Evolutionary conservation across 148 eudicot genomes (phyloP).

Genomic region (Tetragonia tetragonoides): DNA sequence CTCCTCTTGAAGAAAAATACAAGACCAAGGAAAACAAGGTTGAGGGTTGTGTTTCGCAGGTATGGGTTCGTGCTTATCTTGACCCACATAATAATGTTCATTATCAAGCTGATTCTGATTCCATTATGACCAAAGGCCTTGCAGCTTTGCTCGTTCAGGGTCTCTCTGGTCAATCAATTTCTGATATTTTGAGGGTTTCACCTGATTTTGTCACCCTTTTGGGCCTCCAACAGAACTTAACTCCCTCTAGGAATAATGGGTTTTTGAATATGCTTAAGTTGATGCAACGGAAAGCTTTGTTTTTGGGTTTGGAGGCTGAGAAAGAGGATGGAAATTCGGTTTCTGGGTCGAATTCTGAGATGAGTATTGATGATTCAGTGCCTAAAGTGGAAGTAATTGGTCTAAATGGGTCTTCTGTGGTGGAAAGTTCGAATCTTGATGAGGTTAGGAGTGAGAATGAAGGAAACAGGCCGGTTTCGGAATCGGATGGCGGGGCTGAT

Average conservation of each 20-base stretch:
- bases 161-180: constrained; percentile 66
- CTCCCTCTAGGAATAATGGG: constrained; percentile 87
- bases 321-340: constrained; percentile 19
- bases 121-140: constrained; percentile 75
- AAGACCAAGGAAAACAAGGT: constrained; percentile 75
- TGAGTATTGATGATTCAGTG: constrained; percentile 12
- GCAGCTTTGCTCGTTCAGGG: constrained; percentile 88
- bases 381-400: neutral
- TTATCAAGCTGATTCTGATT: constrained; percentile 86
- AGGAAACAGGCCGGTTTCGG: neutral
- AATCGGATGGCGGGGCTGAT: constrained; percentile 17
- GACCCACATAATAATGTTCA: constrained; percentile 45
- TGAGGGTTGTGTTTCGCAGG: constrained; percentile 93
- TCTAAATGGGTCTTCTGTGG: constrained; percentile 17
- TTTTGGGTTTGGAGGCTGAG: constrained; percentile 58
- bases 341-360: constrained; percentile 21
- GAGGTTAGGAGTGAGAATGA: neutral
- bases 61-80: constrained; percentile 81
- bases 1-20: constrained; percentile 48
- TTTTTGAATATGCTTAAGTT: constrained; percentile 80
- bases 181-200: constrained; percentile 60
- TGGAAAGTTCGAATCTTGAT: constrained; percentile 14
- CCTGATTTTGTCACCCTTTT: constrained; percentile 70
- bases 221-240: constrained; percentile 80
- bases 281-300: constrained; percentile 76